A percentile compares a stretch with the other conserved stretches of the same genome.
phyloP scores from a whole-genome alignment of 1,284 basidiomycete species.

The Testicularia cyperi region DNA sequence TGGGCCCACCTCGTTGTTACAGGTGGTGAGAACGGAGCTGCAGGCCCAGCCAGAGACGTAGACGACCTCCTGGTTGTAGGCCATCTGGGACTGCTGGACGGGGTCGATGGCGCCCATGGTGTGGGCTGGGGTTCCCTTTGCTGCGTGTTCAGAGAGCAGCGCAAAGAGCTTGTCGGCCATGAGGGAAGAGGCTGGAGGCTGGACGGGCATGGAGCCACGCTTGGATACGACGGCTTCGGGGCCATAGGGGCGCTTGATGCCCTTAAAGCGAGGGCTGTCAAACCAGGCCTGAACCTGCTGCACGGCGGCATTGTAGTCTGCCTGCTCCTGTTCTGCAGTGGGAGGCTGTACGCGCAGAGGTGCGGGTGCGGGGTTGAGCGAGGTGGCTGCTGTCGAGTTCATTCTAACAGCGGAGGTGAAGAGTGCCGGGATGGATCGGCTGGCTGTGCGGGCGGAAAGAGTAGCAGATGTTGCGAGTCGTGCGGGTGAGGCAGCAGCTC shows the following conservation, averaged over 20 bases:
- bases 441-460: too few relatives aligned
- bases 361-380: constrained; percentile 64
- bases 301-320: constrained; percentile 70
- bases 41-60: constrained; percentile 98
- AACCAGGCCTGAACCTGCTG: constrained; percentile 74
- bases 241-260: constrained; percentile 75
- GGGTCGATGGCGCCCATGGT: constrained; percentile 69
- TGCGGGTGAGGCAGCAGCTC: too few relatives aligned
- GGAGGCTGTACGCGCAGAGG: constrained; percentile 70
- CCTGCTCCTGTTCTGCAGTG: constrained; percentile 68
- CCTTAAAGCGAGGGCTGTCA: constrained; percentile 71
- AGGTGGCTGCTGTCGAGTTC: constrained; percentile 64
- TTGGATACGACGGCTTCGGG: constrained; percentile 79
- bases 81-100: constrained; percentile 96
- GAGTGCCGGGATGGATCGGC: too few relatives aligned
- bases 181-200: constrained; percentile 72
- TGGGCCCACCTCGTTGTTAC: constrained; percentile 92
- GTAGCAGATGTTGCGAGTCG: too few relatives aligned
- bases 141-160: constrained; percentile 69
- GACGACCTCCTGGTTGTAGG: constrained; percentile 85
- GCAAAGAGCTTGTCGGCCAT: constrained; percentile 80
- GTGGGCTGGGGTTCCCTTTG: constrained; percentile 62
- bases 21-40: constrained; percentile 70
- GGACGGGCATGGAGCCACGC: constrained; percentile 79
- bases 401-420: too few relatives aligned